Conservation (phyloP, 345 rosid genomes). For the Hevea brasiliensis region DNA sequence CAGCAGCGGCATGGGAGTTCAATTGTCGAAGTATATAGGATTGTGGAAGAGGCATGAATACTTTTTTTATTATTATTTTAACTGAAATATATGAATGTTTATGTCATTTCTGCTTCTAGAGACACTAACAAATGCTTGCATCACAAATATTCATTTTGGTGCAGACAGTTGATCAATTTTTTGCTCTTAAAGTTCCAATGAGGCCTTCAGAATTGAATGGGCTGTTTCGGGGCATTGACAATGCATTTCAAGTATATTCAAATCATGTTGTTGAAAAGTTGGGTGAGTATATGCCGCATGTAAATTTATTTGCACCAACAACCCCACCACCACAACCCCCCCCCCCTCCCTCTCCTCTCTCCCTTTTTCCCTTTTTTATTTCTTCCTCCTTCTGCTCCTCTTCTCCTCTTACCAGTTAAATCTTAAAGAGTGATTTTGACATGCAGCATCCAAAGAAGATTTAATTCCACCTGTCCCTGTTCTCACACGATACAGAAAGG, state of each 20-base stretch:
- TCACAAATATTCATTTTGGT: slow-evolving; percentile 23
- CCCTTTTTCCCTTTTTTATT: not conserved
- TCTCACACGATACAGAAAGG: slow-evolving; percentile 85
- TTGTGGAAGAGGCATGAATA: slow-evolving; percentile 86
- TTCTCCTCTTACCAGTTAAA: not conserved
- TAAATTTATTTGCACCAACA: slow-evolving; percentile 17
- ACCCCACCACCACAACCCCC: no score
- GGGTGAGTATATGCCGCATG: slow-evolving; percentile 52
- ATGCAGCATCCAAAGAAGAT: slow-evolving; percentile 86
- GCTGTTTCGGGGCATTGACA: slow-evolving; percentile 80
- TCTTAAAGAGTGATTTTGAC: slow-evolving; percentile 21
- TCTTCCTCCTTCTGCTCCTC: not conserved
- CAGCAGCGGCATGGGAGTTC: slow-evolving; percentile 95
- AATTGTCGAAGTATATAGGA: slow-evolving; percentile 90
- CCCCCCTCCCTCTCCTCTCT: not conserved
- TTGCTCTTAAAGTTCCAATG: slow-evolving; percentile 87
- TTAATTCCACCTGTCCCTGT: slow-evolving; percentile 90
- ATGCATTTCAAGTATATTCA: slow-evolving; percentile 88
- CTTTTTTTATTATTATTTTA: not conserved
- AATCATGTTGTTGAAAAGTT: slow-evolving; percentile 73
- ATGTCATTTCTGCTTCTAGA: not conserved
- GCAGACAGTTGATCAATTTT: slow-evolving; percentile 98
- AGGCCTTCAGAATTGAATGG: slow-evolving; percentile 70
- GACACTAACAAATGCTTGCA: not conserved
- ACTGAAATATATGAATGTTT: not conserved